Evolutionary conservation across 306 rosid species (phyloP), one percentile per base, ranked within the genome.

Genomic region (Acmispon strigosus): DNA sequence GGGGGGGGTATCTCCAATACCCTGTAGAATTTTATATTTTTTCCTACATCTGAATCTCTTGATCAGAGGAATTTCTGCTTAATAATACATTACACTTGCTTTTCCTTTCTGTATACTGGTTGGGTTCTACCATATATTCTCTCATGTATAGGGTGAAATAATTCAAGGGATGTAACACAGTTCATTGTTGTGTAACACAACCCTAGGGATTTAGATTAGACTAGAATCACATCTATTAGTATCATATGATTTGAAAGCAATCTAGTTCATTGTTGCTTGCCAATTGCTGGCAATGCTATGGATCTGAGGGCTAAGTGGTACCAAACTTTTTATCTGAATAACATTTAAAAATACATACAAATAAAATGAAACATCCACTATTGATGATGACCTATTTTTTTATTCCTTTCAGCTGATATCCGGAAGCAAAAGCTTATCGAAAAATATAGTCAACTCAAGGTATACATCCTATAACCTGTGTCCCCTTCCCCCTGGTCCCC

Each of bases 381-480:
- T 63, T 24, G 14, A 69, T 64, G 58, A 67, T 76, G 75, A 78
- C 79, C 12, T 3, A 13, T 4, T 48, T 24, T 60, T 69, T 16
- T 55, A 37, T 57, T 58, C 11, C 52, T 72, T 77, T 80, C 93
- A 93, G 96, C 97, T 57, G 96, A 86, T 42, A 76, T 93, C 50
- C 85, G 90, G 52, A 78, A 90, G 79, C 76, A 85, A 82, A 77
- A 82, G 83, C 91, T 86, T 52, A 18, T 76, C 13, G 91, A 85
- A 63, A 93, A 93, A 75, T 93, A 81, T 57, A 69, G 81, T 9
- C 27, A 82, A 12, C 98, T 93, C 55, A 84, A 87, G 98, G 97
- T 90, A 86, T 50, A 19, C 58, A 29, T 68, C 43, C 41, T 8
- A 36, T 41, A 75, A 41, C 44, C 3, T 64, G 2, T 56, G 10